These are phyloP conservation scores for Chytriomyces confervae DNA, from an alignment of 192 early-diverging fungal species.

Conservation along the genomic window DNA sequence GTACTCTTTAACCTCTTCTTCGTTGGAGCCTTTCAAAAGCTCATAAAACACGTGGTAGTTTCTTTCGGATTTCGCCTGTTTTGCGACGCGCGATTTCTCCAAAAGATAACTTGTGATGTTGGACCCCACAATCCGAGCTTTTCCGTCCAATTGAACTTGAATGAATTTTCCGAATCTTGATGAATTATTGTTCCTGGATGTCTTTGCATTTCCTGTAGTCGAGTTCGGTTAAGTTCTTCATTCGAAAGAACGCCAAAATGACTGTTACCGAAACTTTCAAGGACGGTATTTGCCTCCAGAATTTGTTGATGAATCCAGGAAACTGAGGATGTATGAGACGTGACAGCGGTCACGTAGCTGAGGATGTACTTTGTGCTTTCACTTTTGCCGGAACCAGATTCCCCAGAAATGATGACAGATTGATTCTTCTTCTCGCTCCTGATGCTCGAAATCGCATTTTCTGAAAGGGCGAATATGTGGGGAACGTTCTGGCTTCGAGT, in stretches of 20 bases:
- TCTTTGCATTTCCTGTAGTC: constrained; percentile 60
- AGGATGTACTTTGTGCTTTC: constrained; percentile 66
- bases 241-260: constrained; percentile 17
- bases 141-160: constrained; percentile 57
- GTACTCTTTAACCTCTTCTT: constrained; percentile 52
- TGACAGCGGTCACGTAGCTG: constrained; percentile 59
- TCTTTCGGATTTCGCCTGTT: constrained; percentile 56
- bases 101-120: constrained; percentile 62
- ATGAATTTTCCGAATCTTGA: constrained; percentile 68
- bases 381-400: constrained; percentile 65
- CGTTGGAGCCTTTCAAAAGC: constrained; percentile 49
- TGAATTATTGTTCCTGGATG: constrained; percentile 64
- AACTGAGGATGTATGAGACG: constrained; percentile 33
- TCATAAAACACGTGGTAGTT: constrained; percentile 69
- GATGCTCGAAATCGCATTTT: constrained; percentile 56
- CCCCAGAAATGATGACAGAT: constrained; percentile 62
- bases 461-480: constrained; percentile 63
- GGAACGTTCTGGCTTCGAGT: constrained; percentile 52
- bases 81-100: constrained; percentile 61
- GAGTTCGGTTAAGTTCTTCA: constrained; percentile 14
- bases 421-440: constrained; percentile 48
- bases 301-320: constrained; percentile 68
- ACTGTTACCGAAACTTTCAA: constrained; percentile 58
- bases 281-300: constrained; percentile 63
- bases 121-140: constrained; percentile 57